Evolutionary conservation across 2,329 filamentous ascomycete genomes (phyloP).

Genomic region (Lasiodiplodia theobromae): DNA sequence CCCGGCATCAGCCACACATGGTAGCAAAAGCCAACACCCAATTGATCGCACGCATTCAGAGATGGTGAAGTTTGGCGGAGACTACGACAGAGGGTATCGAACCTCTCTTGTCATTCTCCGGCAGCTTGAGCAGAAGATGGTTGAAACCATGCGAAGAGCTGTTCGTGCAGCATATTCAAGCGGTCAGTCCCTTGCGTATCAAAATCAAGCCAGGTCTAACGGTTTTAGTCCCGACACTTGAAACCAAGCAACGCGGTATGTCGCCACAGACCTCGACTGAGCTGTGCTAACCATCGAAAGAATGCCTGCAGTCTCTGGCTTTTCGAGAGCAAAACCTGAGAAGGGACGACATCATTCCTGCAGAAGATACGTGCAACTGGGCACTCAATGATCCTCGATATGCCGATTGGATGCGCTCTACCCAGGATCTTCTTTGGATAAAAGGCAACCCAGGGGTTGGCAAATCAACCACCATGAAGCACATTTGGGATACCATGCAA

Average conservation of each 20-base stretch:
- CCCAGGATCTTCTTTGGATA: background rate
- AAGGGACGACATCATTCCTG: background rate
- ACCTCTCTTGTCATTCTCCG: background rate
- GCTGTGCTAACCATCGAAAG: background rate
- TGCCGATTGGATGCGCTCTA: background rate
- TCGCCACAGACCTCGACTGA: background rate
- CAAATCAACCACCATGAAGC: background rate
- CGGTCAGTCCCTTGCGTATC: background rate
- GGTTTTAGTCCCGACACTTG: background rate
- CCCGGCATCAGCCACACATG: background rate
- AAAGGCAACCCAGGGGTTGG: constrained; percentile 5
- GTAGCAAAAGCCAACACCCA: background rate
- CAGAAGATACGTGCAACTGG: background rate
- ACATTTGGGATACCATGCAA: background rate
- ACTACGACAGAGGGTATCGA: background rate
- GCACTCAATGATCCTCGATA: background rate
- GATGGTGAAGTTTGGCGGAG: background rate
- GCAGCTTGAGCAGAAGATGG: background rate
- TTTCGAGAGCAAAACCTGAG: background rate
- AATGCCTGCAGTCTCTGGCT: background rate
- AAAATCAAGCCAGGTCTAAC: too few relatives aligned
- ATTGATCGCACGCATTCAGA: background rate
- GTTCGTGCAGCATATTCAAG: background rate
- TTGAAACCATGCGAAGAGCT: background rate
- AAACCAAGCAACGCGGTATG: background rate